Evolutionary conservation across 306 rosid species (phyloP).

Genomic region (Comarum palustre): DNA sequence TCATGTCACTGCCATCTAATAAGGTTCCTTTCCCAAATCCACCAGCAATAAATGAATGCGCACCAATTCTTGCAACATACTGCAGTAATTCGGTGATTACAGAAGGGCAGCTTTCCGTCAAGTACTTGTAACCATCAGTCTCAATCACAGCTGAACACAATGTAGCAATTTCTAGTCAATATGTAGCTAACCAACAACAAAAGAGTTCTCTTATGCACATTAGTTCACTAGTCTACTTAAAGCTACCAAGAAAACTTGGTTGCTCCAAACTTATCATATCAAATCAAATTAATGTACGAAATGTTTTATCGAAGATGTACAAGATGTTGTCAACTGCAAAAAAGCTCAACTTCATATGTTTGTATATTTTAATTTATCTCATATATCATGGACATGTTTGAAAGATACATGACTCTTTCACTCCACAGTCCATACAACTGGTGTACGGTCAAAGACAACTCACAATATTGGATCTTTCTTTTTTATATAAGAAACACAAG

Average conservation of each 20-base stretch:
- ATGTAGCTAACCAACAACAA: background rate
- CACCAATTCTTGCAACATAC: slow-evolving; percentile 48
- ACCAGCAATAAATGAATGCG: slow-evolving; percentile 36
- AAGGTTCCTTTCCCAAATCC: slow-evolving; percentile 35
- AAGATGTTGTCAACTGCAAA: background rate
- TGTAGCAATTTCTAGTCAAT: background rate
- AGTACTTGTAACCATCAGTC: slow-evolving; percentile 70
- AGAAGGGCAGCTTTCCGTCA: slow-evolving; percentile 78
- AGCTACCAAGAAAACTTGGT: background rate
- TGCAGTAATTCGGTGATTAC: slow-evolving; percentile 57
- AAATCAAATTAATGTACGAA: background rate
- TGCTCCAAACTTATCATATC: background rate
- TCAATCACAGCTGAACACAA: slow-evolving; percentile 81
- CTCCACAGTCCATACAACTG: background rate
- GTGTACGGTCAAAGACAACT: background rate
- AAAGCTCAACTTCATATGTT: background rate
- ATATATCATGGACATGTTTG: background rate
- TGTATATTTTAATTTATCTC: background rate
- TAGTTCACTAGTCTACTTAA: background rate
- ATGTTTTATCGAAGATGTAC: background rate
- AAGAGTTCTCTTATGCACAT: background rate
- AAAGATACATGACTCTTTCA: background rate
- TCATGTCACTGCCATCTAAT: slow-evolving; percentile 60
- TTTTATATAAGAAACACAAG: background rate
- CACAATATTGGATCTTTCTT: background rate